Conservation (phyloP, 1,284 basidiomycete species). For the Malassezia sp. region DNA sequence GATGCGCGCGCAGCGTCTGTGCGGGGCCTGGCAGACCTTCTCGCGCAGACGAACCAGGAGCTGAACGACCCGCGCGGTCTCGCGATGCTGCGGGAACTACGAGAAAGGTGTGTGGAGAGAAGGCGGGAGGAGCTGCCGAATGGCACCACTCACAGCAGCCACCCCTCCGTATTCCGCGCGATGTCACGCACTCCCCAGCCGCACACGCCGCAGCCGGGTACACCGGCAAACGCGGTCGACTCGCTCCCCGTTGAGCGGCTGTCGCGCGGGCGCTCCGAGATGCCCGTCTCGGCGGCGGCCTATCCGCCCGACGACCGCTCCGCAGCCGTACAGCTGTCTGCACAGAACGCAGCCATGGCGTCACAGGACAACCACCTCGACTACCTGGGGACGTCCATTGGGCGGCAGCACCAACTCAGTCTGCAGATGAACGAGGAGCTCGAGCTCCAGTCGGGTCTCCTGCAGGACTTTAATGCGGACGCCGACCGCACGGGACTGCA, state of each 20-base stretch:
- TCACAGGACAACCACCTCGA: constrained; percentile 39
- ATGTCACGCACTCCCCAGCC: no score
- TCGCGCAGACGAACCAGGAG: constrained; percentile 5
- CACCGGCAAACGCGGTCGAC: no score
- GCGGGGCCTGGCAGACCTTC: not conserved
- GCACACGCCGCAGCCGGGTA: no score
- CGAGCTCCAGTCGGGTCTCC: constrained; percentile 32
- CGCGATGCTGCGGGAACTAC: constrained; percentile 7
- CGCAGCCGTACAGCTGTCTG: constrained; percentile 9
- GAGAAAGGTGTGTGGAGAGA: no score
- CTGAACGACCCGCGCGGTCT: constrained; percentile 13
- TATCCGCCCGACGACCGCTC: not conserved
- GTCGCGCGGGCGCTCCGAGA: no score
- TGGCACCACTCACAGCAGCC: no score
- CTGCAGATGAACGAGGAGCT: constrained; percentile 45
- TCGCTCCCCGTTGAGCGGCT: no score
- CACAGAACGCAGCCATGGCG: constrained; percentile 24
- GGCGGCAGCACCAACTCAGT: constrained; percentile 36
- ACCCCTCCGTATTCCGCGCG: not conserved
- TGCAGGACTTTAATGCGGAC: constrained; percentile 30
- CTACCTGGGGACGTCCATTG: constrained; percentile 28
- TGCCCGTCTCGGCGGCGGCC: not conserved
- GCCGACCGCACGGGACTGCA: constrained; percentile 30
- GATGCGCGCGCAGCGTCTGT: not conserved
- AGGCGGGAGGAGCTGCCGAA: no score